Base-by-base conservation (phyloP, 352 stramenopile genomes). In the Globisporangium uncinulatum region DNA sequence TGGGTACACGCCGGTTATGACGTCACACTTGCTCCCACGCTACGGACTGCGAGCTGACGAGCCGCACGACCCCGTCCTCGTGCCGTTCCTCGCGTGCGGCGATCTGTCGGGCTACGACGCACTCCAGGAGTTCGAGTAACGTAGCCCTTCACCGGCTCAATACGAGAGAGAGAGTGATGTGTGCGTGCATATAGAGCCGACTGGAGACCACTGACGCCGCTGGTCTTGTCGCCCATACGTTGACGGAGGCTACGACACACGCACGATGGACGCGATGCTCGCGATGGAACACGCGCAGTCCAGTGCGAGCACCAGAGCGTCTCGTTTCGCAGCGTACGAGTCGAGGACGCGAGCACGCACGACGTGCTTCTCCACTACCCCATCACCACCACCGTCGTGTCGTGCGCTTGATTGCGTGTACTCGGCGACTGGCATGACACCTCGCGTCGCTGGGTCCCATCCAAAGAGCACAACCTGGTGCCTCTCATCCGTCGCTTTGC, bases 81-180 rank as follows among this genome's bases (percentile, higher is more conserved):
- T 98, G 10, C 90, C 90, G 11, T 98, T 97, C 69, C 70, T 98
- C 19, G 84, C 93, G 17, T 97, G 92, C 67, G 93, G 93, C 43
- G 92, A 98, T 56, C 59, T 98, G 48, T 94, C 79, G n/a, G 91
- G 89, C n/a, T 98, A 95, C 54, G 92, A 98, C 50, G 63, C 76
- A 13, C 54, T 65, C 3, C 68, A 87, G 63, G 52, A 80, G 45
- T 88, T 80, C 46, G 74, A 71, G 66, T 79, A 79, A 53, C 6
- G 1, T 29, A 29, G 24, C 24, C 24, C 10, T 13, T 31, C 17
- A 29, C 11, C 6, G 19, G 46, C 14, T 51, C 11, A 41, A 52
- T 51, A 14, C 6, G 45, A 31, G 14, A 5, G 24, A 42, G 29
- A 29, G 11, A 17, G 2, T 32, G 14, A 50, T 46, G 53, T 52